Evolutionary conservation across 2,329 filamentous ascomycete genomes (phyloP).

Genomic region (Colletotrichum magnum): DNA sequence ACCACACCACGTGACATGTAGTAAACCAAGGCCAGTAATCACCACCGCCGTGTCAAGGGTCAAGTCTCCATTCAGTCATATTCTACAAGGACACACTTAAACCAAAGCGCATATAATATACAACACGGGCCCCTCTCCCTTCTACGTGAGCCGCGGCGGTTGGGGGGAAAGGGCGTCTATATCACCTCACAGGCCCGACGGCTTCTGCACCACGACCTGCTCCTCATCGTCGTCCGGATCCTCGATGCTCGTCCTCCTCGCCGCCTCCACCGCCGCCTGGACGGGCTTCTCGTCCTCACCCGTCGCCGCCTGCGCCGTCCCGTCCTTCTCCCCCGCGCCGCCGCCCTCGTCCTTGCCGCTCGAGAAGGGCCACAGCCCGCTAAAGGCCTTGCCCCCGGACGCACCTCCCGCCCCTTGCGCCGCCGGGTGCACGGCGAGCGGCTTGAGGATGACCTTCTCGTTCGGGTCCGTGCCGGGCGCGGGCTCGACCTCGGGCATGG

Average conservation of each 20-base stretch:
- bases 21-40: no score
- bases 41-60: background rate
- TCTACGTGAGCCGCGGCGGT: background rate
- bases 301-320: slow-evolving; percentile 45
- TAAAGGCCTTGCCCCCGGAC: slow-evolving; percentile 54
- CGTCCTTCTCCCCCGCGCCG: slow-evolving; percentile 41
- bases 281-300: slow-evolving; percentile 60
- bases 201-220: slow-evolving; percentile 52
- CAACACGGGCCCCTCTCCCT: slow-evolving; percentile 22
- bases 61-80: slow-evolving; percentile 31
- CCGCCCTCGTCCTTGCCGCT: slow-evolving; percentile 52
- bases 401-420: slow-evolving; percentile 47
- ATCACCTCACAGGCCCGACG: slow-evolving; percentile 24
- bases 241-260: slow-evolving; percentile 70
- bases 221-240: slow-evolving; percentile 71
- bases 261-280: slow-evolving; percentile 65
- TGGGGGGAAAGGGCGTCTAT: slow-evolving; percentile 12
- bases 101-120: slow-evolving; percentile 37
- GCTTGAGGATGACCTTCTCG: slow-evolving; percentile 66
- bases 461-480: slow-evolving; percentile 47
- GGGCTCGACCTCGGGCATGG: slow-evolving; percentile 70
- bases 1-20: no score
- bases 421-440: slow-evolving; percentile 67
- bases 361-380: slow-evolving; percentile 71
- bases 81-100: slow-evolving; percentile 34